A percentile compares a stretch with the other conserved stretches of the same genome.
phyloP scores from a whole-genome alignment of 225 moss, liverwort and hornwort species.

The Thuidium tamariscinum region DNA sequence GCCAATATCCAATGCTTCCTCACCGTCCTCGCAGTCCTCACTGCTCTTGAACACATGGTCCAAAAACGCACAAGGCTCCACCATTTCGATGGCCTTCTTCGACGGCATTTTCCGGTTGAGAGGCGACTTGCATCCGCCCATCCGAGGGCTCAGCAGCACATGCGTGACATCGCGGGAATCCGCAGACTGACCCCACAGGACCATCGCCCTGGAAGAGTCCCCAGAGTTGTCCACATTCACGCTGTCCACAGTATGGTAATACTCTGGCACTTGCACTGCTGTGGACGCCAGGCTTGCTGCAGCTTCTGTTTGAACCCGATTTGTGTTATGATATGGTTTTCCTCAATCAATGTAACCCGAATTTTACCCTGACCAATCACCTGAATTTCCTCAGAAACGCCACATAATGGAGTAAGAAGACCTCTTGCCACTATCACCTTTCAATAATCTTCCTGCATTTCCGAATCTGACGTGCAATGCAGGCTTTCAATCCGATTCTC shows the following conservation, averaged over 20 bases:
- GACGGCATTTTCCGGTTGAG: constrained; percentile 41
- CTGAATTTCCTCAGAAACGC: not conserved
- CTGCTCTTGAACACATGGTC: constrained; percentile 14
- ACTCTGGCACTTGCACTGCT: not conserved
- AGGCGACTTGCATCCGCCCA: constrained; percentile 52
- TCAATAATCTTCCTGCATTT: not conserved
- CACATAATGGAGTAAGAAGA: not conserved
- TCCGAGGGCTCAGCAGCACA: constrained; percentile 69
- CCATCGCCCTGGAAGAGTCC: constrained; percentile 9
- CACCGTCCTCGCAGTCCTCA: constrained; percentile 3
- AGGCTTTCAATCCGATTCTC: not conserved
- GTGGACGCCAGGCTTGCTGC: not conserved
- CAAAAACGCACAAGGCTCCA: constrained; percentile 15
- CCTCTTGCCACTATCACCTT: not conserved
- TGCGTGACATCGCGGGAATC: constrained; percentile 48
- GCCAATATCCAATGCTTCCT: not conserved
- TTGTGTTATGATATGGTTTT: not conserved
- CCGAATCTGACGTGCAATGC: not conserved
- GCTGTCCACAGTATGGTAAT: not conserved
- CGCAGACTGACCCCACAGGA: constrained; percentile 17
- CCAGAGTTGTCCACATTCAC: not conserved
- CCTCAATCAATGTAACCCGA: not conserved
- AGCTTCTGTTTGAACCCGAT: not conserved
- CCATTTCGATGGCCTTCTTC: constrained; percentile 18
- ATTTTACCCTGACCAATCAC: not conserved